Evolutionary conservation across 345 rosid genomes (phyloP), one percentile per base, ranked within the genome.

Genomic region (Clausena lansium): DNA sequence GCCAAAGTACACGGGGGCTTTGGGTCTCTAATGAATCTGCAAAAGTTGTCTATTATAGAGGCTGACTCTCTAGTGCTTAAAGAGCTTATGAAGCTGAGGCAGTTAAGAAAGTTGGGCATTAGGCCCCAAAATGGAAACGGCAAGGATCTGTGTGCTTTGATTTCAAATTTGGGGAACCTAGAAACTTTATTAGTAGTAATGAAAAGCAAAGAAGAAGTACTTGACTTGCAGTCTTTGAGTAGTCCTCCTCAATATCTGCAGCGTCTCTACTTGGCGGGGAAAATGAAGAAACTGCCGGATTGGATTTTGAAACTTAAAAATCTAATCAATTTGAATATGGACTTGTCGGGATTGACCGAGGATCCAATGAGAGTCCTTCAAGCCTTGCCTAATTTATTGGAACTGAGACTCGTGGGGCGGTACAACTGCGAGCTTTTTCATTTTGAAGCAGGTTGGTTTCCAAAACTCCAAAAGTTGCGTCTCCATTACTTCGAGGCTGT

Each of bases 81-180:
- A 20, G 45, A 66, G 70, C 47, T 36, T 20, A 36, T 13, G 47
- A 66, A 66, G 15, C 70, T 66, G 6, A 66, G 8, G 70, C 14
- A 66, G 9, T 19, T 81, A 57, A 77, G 76, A 66, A 77, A 77
- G 57, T 59, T 81, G 20, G 70, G 75, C 74, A 7, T 77, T 13
- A 61, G 27, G 55, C 58, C 32, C 32, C 32, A 30, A 61, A 33
- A 52, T 24, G 70, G 67, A 47, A 54, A 75, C 13, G 83, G 67
- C 10, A 50, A 25, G 30, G 22, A 6, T n/a, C 33, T 80, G 9
- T 75, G 57, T 50, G 64, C 63, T 7, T 30, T 54, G 20, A 74
- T 81, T 6, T 63, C 67, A 35, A 73, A 66, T 11, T 58, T 81
- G 80, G 4, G 47, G 15, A 24, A 59, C 4, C 80, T 81, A 27